Conservation (phyloP, 441 rosid species). For the Eutrema salsugineum region DNA sequence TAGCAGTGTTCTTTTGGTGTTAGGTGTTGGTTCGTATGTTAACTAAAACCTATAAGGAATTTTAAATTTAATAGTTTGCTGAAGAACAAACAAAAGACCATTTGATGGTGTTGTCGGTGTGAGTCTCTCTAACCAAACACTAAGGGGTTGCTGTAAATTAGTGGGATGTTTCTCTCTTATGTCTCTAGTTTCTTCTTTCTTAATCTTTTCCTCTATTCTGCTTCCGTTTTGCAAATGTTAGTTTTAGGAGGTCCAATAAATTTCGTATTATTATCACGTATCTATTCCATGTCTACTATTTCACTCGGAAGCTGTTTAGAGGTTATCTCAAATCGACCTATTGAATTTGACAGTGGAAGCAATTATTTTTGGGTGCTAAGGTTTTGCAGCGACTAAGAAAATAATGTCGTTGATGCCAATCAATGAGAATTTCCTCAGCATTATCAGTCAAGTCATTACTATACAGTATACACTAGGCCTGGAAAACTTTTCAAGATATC, state of each 20-base stretch:
- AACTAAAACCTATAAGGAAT: not conserved
- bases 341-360: not conserved
- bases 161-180: constrained; percentile 8
- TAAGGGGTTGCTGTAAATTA: constrained; percentile 19
- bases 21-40: constrained; percentile 4
- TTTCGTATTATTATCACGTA: too few relatives aligned
- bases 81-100: not conserved
- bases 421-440: too few relatives aligned
- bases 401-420: too few relatives aligned
- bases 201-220: not conserved
- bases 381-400: not conserved
- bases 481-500: too few relatives aligned
- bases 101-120: not conserved
- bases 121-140: constrained; percentile 7
- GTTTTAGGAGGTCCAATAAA: too few relatives aligned
- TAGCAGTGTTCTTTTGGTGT: constrained; percentile 7
- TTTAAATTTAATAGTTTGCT: not conserved
- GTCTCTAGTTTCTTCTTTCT: not conserved
- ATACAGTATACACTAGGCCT: too few relatives aligned
- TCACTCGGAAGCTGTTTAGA: not conserved
- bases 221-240: not conserved
- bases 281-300: not conserved
- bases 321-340: not conserved
- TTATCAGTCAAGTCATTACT: not conserved
- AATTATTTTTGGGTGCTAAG: not conserved